Evolutionary conservation across 352 stramenopile species (phyloP).

Genomic region (Pythium dissotocum): DNA sequence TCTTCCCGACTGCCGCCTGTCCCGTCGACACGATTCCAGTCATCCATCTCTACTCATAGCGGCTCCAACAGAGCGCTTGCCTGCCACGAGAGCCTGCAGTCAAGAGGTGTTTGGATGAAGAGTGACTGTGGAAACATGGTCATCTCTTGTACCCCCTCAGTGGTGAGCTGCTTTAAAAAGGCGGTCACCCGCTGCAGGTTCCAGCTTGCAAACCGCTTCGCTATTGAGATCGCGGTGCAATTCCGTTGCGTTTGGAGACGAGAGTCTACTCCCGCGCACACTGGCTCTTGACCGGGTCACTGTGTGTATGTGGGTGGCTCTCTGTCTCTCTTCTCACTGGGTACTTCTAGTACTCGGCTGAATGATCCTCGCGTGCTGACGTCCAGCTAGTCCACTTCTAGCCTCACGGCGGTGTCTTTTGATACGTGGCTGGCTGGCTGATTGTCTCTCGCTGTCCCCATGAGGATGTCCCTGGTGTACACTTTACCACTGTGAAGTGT

Average conservation of each 20-base stretch:
- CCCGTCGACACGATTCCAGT: neutral
- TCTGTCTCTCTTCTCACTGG: neutral
- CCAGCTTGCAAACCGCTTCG: conserved; percentile 88
- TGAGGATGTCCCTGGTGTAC: neutral
- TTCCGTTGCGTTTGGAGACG: conserved; percentile 29
- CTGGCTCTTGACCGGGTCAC: neutral
- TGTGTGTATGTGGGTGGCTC: neutral
- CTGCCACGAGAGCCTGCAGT: conserved; percentile 75
- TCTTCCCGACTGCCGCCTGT: neutral
- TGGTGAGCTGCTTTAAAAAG: conserved; percentile 2
- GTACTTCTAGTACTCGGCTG: neutral
- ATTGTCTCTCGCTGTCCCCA: neutral
- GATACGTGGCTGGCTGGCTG: neutral
- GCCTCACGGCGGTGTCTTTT: neutral
- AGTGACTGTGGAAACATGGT: too few species aligned
- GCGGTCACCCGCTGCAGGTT: conserved; percentile 28
- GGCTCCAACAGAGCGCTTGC: conserved; percentile 68
- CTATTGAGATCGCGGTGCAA: conserved; percentile 47
- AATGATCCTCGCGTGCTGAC: conserved; percentile 1
- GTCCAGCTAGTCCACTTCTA: neutral
- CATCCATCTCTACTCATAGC: conserved; percentile 32
- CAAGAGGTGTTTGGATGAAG: conserved; percentile 1
- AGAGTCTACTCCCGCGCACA: neutral
- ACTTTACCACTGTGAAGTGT: neutral
- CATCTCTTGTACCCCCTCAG: neutral